phyloP scores from a whole-genome alignment of 2,329 filamentous ascomycete species.

The Didymella pinodella region DNA sequence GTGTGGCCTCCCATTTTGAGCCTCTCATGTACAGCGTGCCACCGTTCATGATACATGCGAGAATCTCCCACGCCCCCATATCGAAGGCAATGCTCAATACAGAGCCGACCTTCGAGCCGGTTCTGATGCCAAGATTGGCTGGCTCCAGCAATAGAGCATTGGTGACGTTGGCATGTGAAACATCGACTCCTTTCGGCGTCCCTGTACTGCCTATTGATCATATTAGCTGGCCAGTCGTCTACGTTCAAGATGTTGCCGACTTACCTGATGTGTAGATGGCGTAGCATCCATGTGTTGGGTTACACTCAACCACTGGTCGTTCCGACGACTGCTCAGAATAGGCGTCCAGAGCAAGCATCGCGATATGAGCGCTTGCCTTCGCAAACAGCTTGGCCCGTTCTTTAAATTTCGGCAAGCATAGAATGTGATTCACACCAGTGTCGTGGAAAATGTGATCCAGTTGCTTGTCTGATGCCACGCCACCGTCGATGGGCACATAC shows the following conservation, averaged over 20 bases:
- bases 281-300: slow-evolving; percentile 41
- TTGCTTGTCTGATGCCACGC: slow-evolving; percentile 45
- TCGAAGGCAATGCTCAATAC: slow-evolving; percentile 68
- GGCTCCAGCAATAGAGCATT: slow-evolving; percentile 63
- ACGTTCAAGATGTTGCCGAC: neutral
- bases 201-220: slow-evolving; percentile 58
- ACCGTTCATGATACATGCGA: slow-evolving; percentile 65
- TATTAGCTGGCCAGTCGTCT: slow-evolving; percentile 10
- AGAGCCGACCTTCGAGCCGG: slow-evolving; percentile 63
- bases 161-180: slow-evolving; percentile 63
- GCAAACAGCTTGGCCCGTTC: slow-evolving; percentile 35
- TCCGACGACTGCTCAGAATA: slow-evolving; percentile 26
- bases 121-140: slow-evolving; percentile 59
- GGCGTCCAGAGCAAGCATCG: slow-evolving; percentile 26
- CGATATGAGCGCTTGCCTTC: slow-evolving; percentile 22
- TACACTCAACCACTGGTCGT: slow-evolving; percentile 29
- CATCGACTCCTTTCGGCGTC: slow-evolving; percentile 66
- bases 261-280: slow-evolving; percentile 62
- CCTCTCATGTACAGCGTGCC: slow-evolving; percentile 64
- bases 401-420: slow-evolving; percentile 56
- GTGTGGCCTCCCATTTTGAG: slow-evolving; percentile 58
- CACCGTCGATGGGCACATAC: slow-evolving; percentile 67
- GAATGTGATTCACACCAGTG: slow-evolving; percentile 54
- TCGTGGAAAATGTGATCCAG: slow-evolving; percentile 61
- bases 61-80: slow-evolving; percentile 70